Evolutionary conservation across 2,329 filamentous ascomycete genomes (phyloP).

Genomic region (Colletotrichum eremochloae): DNA sequence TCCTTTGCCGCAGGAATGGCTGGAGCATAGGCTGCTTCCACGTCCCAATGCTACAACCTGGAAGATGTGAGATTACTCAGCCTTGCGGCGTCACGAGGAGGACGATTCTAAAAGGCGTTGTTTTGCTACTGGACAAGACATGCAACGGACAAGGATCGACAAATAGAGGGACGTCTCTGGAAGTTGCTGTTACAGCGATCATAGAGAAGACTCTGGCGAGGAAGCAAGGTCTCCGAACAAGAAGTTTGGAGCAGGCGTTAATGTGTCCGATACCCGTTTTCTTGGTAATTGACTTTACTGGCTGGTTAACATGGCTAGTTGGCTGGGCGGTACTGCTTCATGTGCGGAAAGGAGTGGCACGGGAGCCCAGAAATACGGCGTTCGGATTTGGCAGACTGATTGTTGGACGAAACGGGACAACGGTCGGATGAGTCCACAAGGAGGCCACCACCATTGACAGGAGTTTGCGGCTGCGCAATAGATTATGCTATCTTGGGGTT

Average conservation of each 20-base stretch:
- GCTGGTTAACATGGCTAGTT: constrained; percentile 28
- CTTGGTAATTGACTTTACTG: constrained; percentile 32
- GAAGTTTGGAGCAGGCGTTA: constrained; percentile 28
- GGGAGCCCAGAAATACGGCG: constrained; percentile 34
- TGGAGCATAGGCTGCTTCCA: constrained; percentile 30
- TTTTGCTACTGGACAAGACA: constrained; percentile 1
- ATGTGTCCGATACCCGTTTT: constrained; percentile 26
- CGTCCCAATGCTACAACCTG: background rate
- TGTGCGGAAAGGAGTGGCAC: constrained; percentile 28
- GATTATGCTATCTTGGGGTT: constrained; percentile 25
- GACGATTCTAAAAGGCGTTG: background rate
- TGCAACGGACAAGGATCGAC: constrained; percentile 3
- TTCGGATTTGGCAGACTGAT: constrained; percentile 36
- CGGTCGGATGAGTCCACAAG: constrained; percentile 18
- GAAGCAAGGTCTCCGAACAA: constrained; percentile 12
- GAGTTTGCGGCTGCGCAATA: constrained; percentile 20
- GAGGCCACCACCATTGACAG: constrained; percentile 8
- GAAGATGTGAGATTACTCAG: background rate
- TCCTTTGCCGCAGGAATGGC: constrained; percentile 44
- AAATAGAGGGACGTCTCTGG: background rate
- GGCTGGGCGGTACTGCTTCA: constrained; percentile 28
- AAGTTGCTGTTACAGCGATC: constrained; percentile 15
- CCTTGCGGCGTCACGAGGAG: background rate
- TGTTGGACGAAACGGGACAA: constrained; percentile 33
- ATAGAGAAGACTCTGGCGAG: constrained; percentile 8